These are phyloP conservation scores for Entomortierella parvispora DNA, from an alignment of 192 early-diverging fungal genomes.

Conservation along the genomic window DNA sequence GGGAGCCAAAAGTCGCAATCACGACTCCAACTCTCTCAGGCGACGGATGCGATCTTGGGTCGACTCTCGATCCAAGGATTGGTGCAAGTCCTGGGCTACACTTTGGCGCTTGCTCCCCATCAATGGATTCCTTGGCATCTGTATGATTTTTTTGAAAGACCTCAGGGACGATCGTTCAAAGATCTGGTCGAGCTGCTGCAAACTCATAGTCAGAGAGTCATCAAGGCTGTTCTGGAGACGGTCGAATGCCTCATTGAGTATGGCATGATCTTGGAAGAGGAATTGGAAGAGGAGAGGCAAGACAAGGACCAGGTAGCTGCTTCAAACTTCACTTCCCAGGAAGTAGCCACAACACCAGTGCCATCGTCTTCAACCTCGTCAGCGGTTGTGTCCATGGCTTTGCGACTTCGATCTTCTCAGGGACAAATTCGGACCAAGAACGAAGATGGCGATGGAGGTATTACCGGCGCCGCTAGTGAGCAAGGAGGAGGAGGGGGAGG, in stretches of 20 bases:
- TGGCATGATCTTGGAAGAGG: constrained; percentile 3
- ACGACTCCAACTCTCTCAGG: constrained; percentile 4
- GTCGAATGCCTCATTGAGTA: constrained; percentile 24
- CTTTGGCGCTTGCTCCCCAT: constrained; percentile 22
- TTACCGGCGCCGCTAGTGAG: neutral
- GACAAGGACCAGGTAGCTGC: neutral
- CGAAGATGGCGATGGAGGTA: neutral
- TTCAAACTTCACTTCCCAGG: too few species aligned
- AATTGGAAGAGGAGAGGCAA: neutral
- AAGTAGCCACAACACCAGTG: too few species aligned
- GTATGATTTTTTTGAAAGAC: constrained; percentile 40
- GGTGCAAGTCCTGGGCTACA: constrained; percentile 5
- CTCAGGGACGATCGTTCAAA: constrained; percentile 19
- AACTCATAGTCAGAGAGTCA: constrained; percentile 31
- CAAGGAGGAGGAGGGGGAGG: neutral
- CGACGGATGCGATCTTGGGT: constrained; percentile 19
- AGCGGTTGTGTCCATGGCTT: too few species aligned
- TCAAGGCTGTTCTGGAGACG: constrained; percentile 28
- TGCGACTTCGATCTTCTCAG: neutral
- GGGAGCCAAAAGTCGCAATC: constrained; percentile 24
- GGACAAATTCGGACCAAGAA: too few species aligned
- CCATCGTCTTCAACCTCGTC: neutral
- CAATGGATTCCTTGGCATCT: constrained; percentile 48
- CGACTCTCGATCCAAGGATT: constrained; percentile 21
- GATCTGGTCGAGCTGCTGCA: constrained; percentile 36